Conservation (phyloP, 2,329 filamentous ascomycete species). For the Aspergillus arachidicola region DNA sequence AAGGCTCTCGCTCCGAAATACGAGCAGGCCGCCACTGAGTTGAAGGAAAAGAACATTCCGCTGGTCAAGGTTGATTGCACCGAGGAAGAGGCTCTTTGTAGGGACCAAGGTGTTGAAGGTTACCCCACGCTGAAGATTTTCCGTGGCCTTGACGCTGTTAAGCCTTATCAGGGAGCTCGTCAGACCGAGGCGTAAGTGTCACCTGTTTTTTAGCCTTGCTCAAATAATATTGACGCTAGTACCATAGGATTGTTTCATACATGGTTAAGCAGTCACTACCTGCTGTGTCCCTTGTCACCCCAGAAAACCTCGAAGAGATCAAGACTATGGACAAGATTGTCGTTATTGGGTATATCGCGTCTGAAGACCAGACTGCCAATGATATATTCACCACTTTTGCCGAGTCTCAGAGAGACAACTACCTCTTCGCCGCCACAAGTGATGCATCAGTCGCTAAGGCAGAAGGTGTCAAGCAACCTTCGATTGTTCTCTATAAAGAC, state of each 20-base stretch:
- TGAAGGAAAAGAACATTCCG: constrained; percentile 53
- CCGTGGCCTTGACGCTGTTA: constrained; percentile 80
- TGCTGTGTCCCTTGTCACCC: constrained; percentile 79
- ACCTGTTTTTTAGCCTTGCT: neutral
- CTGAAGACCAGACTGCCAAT: constrained; percentile 80
- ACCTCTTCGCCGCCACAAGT: constrained; percentile 86
- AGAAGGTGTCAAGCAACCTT: constrained; percentile 84
- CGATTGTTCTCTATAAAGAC: constrained; percentile 92
- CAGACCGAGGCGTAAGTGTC: constrained; percentile 71
- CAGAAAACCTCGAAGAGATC: constrained; percentile 88
- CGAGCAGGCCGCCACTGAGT: constrained; percentile 50
- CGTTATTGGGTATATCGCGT: constrained; percentile 81
- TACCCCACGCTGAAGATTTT: constrained; percentile 99
- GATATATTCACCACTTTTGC: constrained; percentile 76
- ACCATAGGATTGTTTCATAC: constrained; percentile 68
- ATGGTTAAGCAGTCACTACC: constrained; percentile 98
- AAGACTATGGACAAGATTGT: constrained; percentile 98
- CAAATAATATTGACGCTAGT: neutral
- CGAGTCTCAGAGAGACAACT: constrained; percentile 80
- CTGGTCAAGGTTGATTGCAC: constrained; percentile 75
- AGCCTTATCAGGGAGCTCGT: constrained; percentile 83
- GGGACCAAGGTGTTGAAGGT: constrained; percentile 86
- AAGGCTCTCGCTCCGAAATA: constrained; percentile 78
- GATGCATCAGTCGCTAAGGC: constrained; percentile 84
- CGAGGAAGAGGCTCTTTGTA: constrained; percentile 88